Conservation (phyloP, 1,284 basidiomycete species). For the Cystobasidiaceae sp. region DNA sequence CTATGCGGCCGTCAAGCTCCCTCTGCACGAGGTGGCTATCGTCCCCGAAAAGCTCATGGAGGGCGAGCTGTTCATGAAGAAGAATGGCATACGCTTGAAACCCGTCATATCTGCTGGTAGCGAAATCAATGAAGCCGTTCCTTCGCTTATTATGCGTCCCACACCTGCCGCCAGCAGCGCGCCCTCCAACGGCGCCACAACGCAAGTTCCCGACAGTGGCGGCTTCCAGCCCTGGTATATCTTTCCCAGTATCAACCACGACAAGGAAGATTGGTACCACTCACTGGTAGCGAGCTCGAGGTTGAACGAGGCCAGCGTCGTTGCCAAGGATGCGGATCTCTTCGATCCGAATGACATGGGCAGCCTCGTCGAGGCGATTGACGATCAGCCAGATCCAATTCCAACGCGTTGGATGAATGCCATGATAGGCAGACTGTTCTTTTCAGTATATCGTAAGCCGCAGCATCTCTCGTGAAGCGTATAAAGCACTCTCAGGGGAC, state of each 20-base stretch:
- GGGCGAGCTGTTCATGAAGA: slow-evolving; percentile 79
- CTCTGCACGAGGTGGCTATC: slow-evolving; percentile 64
- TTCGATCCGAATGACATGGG: slow-evolving; percentile 78
- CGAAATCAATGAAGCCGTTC: slow-evolving; percentile 46
- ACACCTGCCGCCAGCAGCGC: not conserved
- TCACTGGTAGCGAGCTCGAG: slow-evolving; percentile 69
- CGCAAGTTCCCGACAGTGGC: not conserved
- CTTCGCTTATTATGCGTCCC: slow-evolving; percentile 9
- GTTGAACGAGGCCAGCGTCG: slow-evolving; percentile 47
- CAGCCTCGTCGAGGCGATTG: slow-evolving; percentile 72
- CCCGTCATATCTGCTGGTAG: slow-evolving; percentile 54
- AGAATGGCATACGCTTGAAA: slow-evolving; percentile 75
- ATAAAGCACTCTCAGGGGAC: not conserved
- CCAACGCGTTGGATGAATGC: slow-evolving; percentile 97
- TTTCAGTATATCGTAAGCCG: slow-evolving; percentile 65
- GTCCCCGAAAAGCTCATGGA: slow-evolving; percentile 63
- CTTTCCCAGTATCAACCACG: slow-evolving; percentile 72
- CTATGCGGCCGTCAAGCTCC: slow-evolving; percentile 72
- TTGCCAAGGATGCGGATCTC: slow-evolving; percentile 50
- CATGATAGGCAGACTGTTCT: slow-evolving; percentile 82
- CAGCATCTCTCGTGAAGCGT: slow-evolving; percentile 36
- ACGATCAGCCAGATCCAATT: slow-evolving; percentile 87
- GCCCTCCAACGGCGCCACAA: not conserved
- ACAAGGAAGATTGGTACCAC: slow-evolving; percentile 88
- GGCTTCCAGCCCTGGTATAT: slow-evolving; percentile 70